Evolutionary conservation across 176 grass and related monocot species (phyloP).

Genomic region (Themeda triandra): DNA sequence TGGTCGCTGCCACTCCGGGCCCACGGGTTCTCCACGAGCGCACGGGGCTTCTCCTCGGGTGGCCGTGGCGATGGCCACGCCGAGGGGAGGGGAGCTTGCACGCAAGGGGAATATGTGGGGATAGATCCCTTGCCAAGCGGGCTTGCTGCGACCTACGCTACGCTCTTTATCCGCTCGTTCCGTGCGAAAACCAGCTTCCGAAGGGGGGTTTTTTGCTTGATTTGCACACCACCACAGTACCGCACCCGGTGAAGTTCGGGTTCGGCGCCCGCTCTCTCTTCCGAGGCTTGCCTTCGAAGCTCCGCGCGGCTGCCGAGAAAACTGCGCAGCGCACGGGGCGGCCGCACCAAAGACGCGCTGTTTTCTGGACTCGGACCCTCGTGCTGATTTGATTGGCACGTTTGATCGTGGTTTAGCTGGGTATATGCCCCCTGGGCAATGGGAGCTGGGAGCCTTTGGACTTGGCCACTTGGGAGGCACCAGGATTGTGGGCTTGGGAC

Average conservation of each 20-base stretch:
- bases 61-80: slow-evolving; percentile 30
- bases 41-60: neutral
- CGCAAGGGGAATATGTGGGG: slow-evolving; percentile 66
- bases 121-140: slow-evolving; percentile 48
- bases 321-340: too few relatives aligned
- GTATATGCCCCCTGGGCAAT: too few relatives aligned
- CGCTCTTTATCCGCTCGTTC: neutral
- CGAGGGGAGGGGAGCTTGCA: slow-evolving; percentile 62
- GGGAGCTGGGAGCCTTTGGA: neutral
- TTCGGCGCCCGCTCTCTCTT: neutral
- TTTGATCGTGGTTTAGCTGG: neutral
- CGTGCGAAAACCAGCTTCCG: neutral
- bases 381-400: neutral
- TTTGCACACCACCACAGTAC: neutral
- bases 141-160: slow-evolving; percentile 15
- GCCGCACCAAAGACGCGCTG: neutral
- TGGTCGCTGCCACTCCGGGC: neutral
- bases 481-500: neutral
- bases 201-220: neutral
- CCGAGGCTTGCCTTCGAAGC: neutral
- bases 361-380: neutral
- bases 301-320: neutral
- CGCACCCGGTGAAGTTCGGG: neutral
- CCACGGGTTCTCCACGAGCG: neutral
- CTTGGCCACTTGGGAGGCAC: too few relatives aligned